phyloP scores from a whole-genome alignment of 1,284 basidiomycete species.

The Grifola frondosa region DNA sequence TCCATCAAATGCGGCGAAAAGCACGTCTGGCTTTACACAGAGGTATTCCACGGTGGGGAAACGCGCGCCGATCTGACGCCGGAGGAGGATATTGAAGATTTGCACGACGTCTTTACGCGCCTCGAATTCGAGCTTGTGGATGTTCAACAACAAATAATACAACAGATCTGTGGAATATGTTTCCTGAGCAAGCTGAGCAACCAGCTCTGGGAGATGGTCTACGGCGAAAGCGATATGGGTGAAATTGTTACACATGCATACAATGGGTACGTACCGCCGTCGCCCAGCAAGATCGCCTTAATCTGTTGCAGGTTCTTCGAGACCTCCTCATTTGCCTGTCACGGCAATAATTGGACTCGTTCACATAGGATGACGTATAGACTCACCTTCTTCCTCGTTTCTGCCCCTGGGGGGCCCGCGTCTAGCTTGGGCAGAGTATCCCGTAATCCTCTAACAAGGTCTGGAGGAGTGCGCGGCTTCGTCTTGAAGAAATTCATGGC shows the following conservation, averaged over 20 bases:
- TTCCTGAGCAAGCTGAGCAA: conserved; percentile 94
- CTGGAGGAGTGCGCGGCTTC: conserved; percentile 81
- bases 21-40: conserved; percentile 78
- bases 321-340: conserved; percentile 82
- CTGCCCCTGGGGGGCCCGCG: conserved; percentile 66
- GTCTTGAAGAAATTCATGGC: conserved; percentile 98
- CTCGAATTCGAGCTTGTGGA: conserved; percentile 93
- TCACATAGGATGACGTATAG: background rate
- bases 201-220: conserved; percentile 83
- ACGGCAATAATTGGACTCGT: conserved; percentile 2
- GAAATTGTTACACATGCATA: conserved; percentile 9
- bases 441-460: conserved; percentile 76
- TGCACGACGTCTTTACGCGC: conserved; percentile 95
- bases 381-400: conserved; percentile 76
- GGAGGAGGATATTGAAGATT: conserved; percentile 95
- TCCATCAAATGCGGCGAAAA: conserved; percentile 86
- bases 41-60: conserved; percentile 97
- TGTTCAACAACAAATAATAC: conserved; percentile 77
- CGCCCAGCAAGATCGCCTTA: conserved; percentile 84
- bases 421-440: conserved; percentile 82
- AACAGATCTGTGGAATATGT: conserved; percentile 92
- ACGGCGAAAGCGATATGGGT: conserved; percentile 10
- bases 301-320: conserved; percentile 88
- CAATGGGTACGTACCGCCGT: conserved; percentile 61
- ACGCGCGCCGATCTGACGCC: conserved; percentile 90